Percentiles rank a stretch among this genome's conserved stretches.
Conservation (phyloP, 345 rosid genomes). For the Angophora floribunda region DNA sequence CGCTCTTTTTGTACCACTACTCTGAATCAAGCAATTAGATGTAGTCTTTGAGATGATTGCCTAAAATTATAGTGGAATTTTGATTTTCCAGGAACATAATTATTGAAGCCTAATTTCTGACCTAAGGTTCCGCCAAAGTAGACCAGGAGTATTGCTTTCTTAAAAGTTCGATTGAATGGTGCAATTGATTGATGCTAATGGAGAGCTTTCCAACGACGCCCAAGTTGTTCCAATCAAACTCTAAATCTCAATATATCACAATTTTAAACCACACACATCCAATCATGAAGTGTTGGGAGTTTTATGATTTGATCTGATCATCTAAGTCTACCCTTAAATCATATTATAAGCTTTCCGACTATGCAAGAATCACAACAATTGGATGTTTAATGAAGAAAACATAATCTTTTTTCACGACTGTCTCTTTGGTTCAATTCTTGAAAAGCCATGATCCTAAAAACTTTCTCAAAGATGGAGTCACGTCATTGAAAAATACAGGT, state of each 20-base stretch:
- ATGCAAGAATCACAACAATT: fast-evolving
- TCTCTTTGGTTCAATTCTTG: not conserved
- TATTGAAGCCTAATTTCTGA: not conserved
- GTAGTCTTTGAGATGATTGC: not conserved
- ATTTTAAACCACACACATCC: not conserved
- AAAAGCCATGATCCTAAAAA: not conserved
- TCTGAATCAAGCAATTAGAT: not conserved
- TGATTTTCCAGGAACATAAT: not conserved
- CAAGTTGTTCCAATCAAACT: fast-evolving
- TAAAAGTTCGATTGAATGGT: not conserved
- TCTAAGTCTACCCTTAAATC: fast-evolving
- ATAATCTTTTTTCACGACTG: not conserved
- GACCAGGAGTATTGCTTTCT: not conserved
- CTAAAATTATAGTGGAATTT: not conserved
- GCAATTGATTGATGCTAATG: fast-evolving
- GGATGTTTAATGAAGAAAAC: fast-evolving
- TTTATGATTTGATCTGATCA: not conserved
- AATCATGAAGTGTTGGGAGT: not conserved
- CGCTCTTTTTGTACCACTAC: not conserved
- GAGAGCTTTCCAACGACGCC: not conserved
- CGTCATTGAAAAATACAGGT: not conserved
- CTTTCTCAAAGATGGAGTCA: not conserved
- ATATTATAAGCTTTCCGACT: not conserved
- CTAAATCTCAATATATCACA: fast-evolving
- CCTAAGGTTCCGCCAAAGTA: not conserved